Base-by-base conservation (phyloP, 768 basidiomycete species). In the Lentinula sp. region DNA sequence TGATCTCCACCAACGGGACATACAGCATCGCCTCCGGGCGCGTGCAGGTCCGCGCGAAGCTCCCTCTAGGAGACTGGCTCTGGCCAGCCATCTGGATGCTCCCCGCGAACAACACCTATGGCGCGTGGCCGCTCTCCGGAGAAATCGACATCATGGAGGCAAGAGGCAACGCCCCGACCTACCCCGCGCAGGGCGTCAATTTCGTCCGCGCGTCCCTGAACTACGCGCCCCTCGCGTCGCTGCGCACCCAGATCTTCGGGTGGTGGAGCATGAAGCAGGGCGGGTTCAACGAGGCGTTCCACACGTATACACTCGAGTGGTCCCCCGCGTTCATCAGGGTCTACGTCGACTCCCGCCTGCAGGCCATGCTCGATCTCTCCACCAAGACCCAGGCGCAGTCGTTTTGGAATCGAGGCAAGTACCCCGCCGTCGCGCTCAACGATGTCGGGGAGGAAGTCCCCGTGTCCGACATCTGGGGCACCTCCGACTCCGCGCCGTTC, bases 281-380 rank as follows among this genome's bases (percentile, higher is more conserved):
- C 12, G 79, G 79, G 64, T 85, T 79, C 63, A 57, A 62, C 16
- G 61, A 51, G 18, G 33, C 2, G 2, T 28, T 87, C 79, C 91
- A 93, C 69, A 87, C 83, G 0, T 95, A 87, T 63, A 78, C 79
- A 13, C 66, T 95, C 51, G 93, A 94, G 71, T 95, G 92, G 93
- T 48, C 75, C 81, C 28, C 66, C 77, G 6, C 77, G 6, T 94
- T 85, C 70, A 76, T 95, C 74, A 76, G 89, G 12, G 78, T 89
- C 63, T 91, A 89, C 67, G 85, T 93, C 66, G 93, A 95, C 73
- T 79, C 79, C 15, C 78, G 88, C 9, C 78, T 92, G 3, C 77
- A 83, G 50, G 78, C 83, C 56, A 81, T 87, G 75, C 75, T 95
- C 36, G 74, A 84, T 18, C 66, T 91, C 23, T 64, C 67, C 28